Conservation (phyloP, 148 eudicot genomes). For the Nepenthes gracilis region DNA sequence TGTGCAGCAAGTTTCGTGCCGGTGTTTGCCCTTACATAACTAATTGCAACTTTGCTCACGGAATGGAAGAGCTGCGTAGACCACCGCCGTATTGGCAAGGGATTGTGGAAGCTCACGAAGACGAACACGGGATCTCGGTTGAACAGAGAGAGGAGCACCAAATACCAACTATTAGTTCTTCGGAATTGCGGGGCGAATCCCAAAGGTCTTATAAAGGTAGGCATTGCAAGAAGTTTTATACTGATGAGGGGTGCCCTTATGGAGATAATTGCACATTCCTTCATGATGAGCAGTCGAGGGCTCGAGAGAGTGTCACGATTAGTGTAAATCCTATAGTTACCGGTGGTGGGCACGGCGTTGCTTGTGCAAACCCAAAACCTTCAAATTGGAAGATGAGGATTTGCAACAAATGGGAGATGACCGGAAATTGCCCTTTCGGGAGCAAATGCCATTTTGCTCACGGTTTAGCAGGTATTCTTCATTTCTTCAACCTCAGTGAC, state of each 20-base stretch:
- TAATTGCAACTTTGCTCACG: conserved; percentile 92
- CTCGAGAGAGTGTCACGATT: conserved; percentile 65
- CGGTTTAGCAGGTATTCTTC: conserved; percentile 27
- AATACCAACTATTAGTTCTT: conserved; percentile 57
- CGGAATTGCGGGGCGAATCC: conserved; percentile 39
- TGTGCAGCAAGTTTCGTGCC: conserved; percentile 82
- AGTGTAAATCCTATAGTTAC: conserved; percentile 27
- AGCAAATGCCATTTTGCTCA: conserved; percentile 93
- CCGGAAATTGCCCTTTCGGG: conserved; percentile 96
- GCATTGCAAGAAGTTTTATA: conserved; percentile 82
- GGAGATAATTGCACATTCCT: conserved; percentile 84
- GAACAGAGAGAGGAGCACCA: conserved; percentile 76
- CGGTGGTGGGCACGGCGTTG: conserved; percentile 27
- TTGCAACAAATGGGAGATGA: conserved; percentile 93
- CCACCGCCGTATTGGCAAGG: conserved; percentile 98
- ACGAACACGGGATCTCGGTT: conserved; percentile 19
- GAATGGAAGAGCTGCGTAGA: conserved; percentile 76
- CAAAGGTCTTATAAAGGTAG: conserved; percentile 86
- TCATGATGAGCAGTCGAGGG: conserved; percentile 86
- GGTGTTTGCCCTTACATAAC: conserved; percentile 89
- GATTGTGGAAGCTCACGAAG: conserved; percentile 59
- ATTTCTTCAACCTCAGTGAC: not conserved
- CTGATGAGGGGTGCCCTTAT: conserved; percentile 92
- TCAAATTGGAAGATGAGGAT: conserved; percentile 95
- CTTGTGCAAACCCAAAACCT: conserved; percentile 49